These are phyloP conservation scores for Aleurites moluccanus DNA, from an alignment of 441 rosid species.

Conservation along the genomic window DNA sequence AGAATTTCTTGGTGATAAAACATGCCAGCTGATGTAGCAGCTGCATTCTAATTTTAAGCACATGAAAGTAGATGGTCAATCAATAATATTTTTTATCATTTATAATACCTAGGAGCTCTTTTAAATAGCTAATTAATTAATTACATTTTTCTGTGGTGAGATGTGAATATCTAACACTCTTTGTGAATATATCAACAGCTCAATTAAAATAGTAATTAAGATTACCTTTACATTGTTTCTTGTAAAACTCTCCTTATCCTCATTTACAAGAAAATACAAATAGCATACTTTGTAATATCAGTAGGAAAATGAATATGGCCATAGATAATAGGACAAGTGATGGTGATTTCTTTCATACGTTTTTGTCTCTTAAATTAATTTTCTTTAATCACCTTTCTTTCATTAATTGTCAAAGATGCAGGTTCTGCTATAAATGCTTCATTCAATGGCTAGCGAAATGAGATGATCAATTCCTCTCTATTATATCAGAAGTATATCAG, in stretches of 20 bases:
- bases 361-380: neutral
- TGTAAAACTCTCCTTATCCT: conserved; percentile 11
- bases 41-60: neutral
- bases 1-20: no score
- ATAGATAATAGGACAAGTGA: neutral
- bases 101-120: neutral
- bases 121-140: no score
- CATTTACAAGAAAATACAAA: neutral
- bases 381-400: neutral
- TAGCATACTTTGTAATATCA: conserved; percentile 10
- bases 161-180: no score
- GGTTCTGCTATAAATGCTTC: neutral
- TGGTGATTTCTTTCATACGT: neutral
- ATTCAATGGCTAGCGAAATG: neutral
- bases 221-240: neutral
- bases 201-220: neutral
- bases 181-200: neutral
- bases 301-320: neutral
- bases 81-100: no score
- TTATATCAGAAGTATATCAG: neutral
- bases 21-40: no score
- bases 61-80: neutral
- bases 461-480: neutral
- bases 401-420: neutral
- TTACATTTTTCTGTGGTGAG: no score